Conservation (phyloP, 352 stramenopile genomes). For the Phytophthora hibernalis region DNA sequence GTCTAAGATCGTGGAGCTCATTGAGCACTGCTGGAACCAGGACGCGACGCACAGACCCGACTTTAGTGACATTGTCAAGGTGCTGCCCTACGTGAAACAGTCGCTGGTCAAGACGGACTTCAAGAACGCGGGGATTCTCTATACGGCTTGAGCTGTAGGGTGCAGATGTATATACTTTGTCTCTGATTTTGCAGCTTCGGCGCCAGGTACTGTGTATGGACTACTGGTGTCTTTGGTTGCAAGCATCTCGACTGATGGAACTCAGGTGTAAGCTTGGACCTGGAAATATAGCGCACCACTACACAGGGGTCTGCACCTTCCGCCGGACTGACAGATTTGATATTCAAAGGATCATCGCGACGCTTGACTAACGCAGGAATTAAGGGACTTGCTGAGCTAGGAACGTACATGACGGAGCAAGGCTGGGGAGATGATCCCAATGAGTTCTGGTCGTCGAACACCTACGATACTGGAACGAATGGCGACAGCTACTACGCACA, state of each 20-base stretch:
- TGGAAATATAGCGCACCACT: conserved; percentile 20
- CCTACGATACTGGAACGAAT: background rate
- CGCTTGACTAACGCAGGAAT: conserved; percentile 22
- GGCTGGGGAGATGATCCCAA: conserved; percentile 8
- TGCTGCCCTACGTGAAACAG: conserved; percentile 56
- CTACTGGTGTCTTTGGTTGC: background rate
- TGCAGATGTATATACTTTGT: conserved; percentile 10
- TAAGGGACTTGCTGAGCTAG: background rate
- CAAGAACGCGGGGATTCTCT: conserved; percentile 36
- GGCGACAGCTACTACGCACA: conserved; percentile 5
- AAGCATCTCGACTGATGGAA: conserved; percentile 1
- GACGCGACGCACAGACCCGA: conserved; percentile 55
- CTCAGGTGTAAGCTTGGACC: conserved; percentile 19
- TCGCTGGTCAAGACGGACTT: conserved; percentile 65
- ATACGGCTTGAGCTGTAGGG: conserved; percentile 17
- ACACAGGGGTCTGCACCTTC: background rate
- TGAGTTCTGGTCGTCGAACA: background rate
- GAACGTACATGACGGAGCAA: conserved; percentile 17
- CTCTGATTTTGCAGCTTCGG: conserved; percentile 8
- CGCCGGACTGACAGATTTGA: background rate
- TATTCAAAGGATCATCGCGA: conserved; percentile 3
- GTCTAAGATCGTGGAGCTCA: conserved; percentile 55
- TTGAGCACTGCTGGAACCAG: conserved; percentile 72
- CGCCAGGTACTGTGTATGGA: background rate
- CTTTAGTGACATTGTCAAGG: conserved; percentile 59